Evolutionary conservation across 306 rosid species (phyloP), one percentile per base, ranked within the genome.

Genomic region (Hippophae gyantsensis): DNA sequence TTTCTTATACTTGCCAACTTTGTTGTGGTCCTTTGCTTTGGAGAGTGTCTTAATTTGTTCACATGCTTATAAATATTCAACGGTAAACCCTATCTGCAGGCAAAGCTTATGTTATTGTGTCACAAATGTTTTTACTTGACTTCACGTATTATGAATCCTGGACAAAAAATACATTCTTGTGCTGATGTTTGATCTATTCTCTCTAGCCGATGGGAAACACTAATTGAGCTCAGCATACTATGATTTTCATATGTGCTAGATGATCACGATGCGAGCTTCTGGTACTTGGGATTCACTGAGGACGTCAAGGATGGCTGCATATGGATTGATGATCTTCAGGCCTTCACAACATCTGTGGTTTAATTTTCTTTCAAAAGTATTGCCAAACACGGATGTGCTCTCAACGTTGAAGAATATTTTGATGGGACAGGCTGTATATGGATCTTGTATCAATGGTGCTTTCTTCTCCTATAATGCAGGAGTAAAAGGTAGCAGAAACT

Each of bases 301-400:
- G 84, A 82, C 85, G 43, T 52, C 27, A 12, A 81, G 94, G 47
- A 82, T 87, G 93, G 84, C 82, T 61, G 61, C 61, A 14, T 87
- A 81, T 42, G 96, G 89, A 6, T 57, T 82, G 78, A 54, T 87
- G 57, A 74, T 87, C 64, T 68, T 84, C 71, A 93, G 96, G 52
- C 93, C 96, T 61, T 63, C 85, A n/a, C 93, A 84, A 60, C 94
- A 84, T 72, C 49, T 70, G 49, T 87, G 93, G 93, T 87, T 87
- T 77, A 77, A 72, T 60, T 74, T 60, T 61, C 10, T 84, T 65
- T 87, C 89, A 41, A 80, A 45, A 45, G 13, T 70, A 61, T 63
- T 83, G 18, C 96, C 96, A 0, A 68, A 73, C 59, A 72, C 64
- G 69, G 89, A 87, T 72, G 14, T 84, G 25, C 14, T 70, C 13